phyloP scores from a whole-genome alignment of 75 land plant species.

The Chamaecyparis obtusa region DNA sequence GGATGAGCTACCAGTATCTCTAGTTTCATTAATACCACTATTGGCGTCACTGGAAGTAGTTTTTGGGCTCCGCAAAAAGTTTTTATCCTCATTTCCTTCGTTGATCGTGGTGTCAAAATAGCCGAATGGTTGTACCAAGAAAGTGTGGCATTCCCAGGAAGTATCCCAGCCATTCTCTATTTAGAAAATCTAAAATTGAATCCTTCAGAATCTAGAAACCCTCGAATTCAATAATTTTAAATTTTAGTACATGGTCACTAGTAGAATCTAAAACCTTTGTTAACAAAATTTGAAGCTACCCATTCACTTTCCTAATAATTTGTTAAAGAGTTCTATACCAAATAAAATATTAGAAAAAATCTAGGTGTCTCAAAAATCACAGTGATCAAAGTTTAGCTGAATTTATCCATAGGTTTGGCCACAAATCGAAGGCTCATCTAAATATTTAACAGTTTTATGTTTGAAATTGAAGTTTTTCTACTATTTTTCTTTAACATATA shows the following conservation, averaged over 20 bases:
- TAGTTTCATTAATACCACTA: background rate
- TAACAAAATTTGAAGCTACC: background rate
- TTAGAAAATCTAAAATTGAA: background rate
- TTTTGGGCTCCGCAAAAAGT: background rate
- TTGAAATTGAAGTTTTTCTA: no score
- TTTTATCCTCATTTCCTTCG: slow-evolving; percentile 12
- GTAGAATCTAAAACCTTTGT: background rate
- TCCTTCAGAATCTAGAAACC: background rate
- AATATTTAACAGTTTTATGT: no score
- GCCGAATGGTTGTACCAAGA: background rate
- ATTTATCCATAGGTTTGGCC: no score
- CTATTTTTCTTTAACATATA: no score
- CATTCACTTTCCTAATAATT: background rate
- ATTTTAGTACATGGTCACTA: background rate
- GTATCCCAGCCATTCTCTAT: background rate
- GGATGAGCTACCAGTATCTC: background rate
- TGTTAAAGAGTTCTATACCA: no score
- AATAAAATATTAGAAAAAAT: no score
- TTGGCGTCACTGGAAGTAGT: background rate
- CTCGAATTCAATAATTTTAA: background rate
- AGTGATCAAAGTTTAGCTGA: no score
- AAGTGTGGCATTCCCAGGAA: background rate
- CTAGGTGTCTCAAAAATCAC: no score
- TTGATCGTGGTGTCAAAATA: background rate
- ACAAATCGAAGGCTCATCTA: no score